A percentile compares a stretch with the other conserved stretches of the same genome.
Evolutionary conservation across 2,329 filamentous ascomycete genomes (phyloP).

Genomic region (Lasiodiplodia sp.): DNA sequence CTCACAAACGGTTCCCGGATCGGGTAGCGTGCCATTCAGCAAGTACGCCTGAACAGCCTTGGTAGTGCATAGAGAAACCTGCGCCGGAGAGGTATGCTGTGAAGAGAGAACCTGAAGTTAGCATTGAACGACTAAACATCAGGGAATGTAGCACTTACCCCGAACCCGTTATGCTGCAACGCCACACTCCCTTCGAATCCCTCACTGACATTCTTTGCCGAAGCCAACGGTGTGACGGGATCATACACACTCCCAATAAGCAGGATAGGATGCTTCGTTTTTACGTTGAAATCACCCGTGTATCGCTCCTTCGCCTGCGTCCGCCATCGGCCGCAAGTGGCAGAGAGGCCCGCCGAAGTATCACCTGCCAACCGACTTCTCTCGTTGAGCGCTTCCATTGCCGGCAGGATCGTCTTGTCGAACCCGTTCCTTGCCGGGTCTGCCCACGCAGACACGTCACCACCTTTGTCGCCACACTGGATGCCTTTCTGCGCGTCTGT

Average conservation of each 20-base stretch:
- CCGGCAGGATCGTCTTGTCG: not conserved
- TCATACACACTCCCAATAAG: not conserved
- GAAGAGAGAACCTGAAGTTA: not conserved
- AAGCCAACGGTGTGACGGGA: slow-evolving; percentile 11
- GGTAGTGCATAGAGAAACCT: slow-evolving; percentile 31
- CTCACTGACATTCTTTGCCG: slow-evolving; percentile 48
- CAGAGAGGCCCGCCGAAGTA: not conserved
- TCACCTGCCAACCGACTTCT: slow-evolving; percentile 1
- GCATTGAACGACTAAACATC: not conserved
- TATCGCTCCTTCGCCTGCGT: slow-evolving; percentile 46
- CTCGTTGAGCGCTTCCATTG: not conserved
- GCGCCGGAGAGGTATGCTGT: slow-evolving; percentile 29
- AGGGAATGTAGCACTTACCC: slow-evolving; percentile 30
- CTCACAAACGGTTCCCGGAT: slow-evolving; percentile 31
- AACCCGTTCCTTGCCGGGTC: not conserved
- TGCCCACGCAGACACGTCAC: not conserved
- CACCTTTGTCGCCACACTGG: slow-evolving; percentile 3
- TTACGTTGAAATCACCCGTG: slow-evolving; percentile 36
- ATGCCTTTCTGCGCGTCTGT: not conserved
- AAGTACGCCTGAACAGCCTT: slow-evolving; percentile 32
- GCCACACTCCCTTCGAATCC: slow-evolving; percentile 55
- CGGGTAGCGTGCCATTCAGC: slow-evolving; percentile 28
- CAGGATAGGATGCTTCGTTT: not conserved
- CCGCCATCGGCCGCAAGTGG: slow-evolving; percentile 46
- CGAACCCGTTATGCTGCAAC: slow-evolving; percentile 51